These are phyloP conservation scores for Monosporozyma unispora DNA, from an alignment of 805 yeast genomes.

Conservation along the genomic window DNA sequence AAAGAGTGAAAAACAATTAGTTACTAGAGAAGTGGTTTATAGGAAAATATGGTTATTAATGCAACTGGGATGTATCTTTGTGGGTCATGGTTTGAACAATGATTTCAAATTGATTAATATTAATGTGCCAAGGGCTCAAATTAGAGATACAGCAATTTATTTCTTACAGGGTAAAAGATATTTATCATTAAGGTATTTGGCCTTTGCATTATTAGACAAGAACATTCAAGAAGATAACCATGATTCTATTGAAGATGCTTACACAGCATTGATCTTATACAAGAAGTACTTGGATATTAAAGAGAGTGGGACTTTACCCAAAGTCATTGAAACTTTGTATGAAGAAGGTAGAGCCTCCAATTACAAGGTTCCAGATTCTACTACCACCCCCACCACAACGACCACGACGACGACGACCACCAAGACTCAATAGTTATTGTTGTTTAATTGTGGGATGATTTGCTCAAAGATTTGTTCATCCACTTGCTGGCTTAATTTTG, in stretches of 20 bases:
- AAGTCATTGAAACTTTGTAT: constrained; percentile 56
- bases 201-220: constrained; percentile 64
- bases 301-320: constrained; percentile 50
- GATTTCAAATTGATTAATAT: constrained; percentile 92
- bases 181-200: constrained; percentile 75
- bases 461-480: too few species aligned
- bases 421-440: neutral
- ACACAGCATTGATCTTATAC: constrained; percentile 72
- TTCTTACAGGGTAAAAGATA: constrained; percentile 70
- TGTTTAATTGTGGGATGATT: too few species aligned
- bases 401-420: too few species aligned
- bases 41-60: constrained; percentile 82
- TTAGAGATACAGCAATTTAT: constrained; percentile 81
- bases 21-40: constrained; percentile 73
- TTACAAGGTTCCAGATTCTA: constrained; percentile 23
- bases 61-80: constrained; percentile 82
- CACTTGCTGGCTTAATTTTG: too few species aligned
- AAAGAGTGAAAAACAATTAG: constrained; percentile 58
- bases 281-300: constrained; percentile 58
- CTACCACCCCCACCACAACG: too few species aligned
- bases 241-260: constrained; percentile 95
- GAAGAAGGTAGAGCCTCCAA: constrained; percentile 44
- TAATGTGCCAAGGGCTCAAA: constrained; percentile 76
- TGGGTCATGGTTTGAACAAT: constrained; percentile 87
- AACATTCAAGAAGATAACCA: constrained; percentile 89